Evolutionary conservation across 768 basidiomycete species (phyloP).

Genomic region (Panaeolus cyanescens): DNA sequence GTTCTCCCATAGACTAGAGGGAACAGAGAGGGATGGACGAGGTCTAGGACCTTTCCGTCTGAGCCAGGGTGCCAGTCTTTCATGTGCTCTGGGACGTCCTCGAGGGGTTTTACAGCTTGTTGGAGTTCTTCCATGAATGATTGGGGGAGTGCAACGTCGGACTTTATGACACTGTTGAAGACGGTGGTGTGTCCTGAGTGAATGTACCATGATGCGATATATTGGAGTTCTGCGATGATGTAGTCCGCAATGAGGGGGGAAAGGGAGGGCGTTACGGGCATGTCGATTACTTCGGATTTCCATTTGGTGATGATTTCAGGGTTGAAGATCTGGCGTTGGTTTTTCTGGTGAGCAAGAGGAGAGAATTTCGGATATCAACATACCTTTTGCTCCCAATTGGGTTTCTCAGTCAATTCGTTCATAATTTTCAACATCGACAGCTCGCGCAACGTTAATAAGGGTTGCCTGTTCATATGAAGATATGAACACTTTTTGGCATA

Average conservation of each 20-base stretch:
- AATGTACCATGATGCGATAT: constrained; percentile 12
- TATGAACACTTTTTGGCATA: neutral
- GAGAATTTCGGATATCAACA: neutral
- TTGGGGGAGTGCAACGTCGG: constrained; percentile 28
- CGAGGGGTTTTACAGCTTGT: constrained; percentile 26
- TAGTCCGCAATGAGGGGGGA: constrained; percentile 18
- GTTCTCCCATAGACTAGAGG: constrained; percentile 34
- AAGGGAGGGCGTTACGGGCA: neutral
- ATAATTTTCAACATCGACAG: constrained; percentile 20
- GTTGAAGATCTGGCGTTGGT: constrained; percentile 17
- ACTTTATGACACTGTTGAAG: constrained; percentile 25
- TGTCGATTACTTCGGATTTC: constrained; percentile 21
- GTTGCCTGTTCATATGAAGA: constrained; percentile 5
- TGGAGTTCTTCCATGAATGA: constrained; percentile 19
- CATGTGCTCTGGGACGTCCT: constrained; percentile 32
- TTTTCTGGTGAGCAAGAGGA: neutral
- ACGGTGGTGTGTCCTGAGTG: constrained; percentile 1
- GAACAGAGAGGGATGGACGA: constrained; percentile 46
- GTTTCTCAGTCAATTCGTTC: constrained; percentile 25
- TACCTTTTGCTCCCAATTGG: constrained; percentile 21
- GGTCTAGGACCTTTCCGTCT: constrained; percentile 42
- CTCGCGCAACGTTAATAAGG: constrained; percentile 20
- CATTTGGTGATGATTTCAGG: constrained; percentile 21
- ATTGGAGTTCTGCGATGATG: constrained; percentile 24
- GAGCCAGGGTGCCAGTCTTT: constrained; percentile 49